These are phyloP conservation scores for Leccinum subtestaceum DNA, from an alignment of 768 basidiomycete genomes.

Conservation along the genomic window DNA sequence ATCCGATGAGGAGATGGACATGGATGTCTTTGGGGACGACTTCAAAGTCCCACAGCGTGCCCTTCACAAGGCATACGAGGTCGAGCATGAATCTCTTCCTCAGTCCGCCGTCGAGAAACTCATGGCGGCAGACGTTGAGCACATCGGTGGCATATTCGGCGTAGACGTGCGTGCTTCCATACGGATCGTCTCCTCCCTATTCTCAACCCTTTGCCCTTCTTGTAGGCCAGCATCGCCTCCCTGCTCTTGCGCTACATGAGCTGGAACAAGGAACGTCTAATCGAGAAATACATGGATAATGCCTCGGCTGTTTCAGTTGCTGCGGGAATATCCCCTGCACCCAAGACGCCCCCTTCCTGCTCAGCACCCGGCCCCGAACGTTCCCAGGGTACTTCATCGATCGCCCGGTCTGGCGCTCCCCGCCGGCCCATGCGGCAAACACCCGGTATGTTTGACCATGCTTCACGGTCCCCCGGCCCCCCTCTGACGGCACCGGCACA, in stretches of 20 bases:
- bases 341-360: slow-evolving; percentile 18
- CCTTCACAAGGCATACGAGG: slow-evolving; percentile 73
- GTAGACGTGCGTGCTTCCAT: slow-evolving; percentile 66
- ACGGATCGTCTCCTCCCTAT: neutral
- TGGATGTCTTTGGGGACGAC: slow-evolving; percentile 64
- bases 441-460: slow-evolving; percentile 14
- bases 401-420: slow-evolving; percentile 23
- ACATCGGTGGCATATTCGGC: slow-evolving; percentile 84
- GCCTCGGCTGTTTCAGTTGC: slow-evolving; percentile 64
- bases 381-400: slow-evolving; percentile 28
- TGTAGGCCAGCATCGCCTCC: slow-evolving; percentile 64
- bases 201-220: neutral
- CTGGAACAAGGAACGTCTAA: slow-evolving; percentile 96
- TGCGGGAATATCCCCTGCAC: slow-evolving; percentile 62
- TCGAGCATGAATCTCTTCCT: slow-evolving; percentile 77
- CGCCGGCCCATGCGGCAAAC: slow-evolving; percentile 32
- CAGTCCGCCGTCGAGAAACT: slow-evolving; percentile 71
- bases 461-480: neutral
- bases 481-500: slow-evolving; percentile 4
- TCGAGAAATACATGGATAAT: slow-evolving; percentile 97
- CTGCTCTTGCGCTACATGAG: slow-evolving; percentile 77
- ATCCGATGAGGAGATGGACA: slow-evolving; percentile 64
- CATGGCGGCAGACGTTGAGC: slow-evolving; percentile 78
- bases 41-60: slow-evolving; percentile 55
- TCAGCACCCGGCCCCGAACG: slow-evolving; percentile 33